These are phyloP conservation scores for Marasmius tenuissimus DNA, from an alignment of 1,284 basidiomycete genomes.

Conservation along the genomic window DNA sequence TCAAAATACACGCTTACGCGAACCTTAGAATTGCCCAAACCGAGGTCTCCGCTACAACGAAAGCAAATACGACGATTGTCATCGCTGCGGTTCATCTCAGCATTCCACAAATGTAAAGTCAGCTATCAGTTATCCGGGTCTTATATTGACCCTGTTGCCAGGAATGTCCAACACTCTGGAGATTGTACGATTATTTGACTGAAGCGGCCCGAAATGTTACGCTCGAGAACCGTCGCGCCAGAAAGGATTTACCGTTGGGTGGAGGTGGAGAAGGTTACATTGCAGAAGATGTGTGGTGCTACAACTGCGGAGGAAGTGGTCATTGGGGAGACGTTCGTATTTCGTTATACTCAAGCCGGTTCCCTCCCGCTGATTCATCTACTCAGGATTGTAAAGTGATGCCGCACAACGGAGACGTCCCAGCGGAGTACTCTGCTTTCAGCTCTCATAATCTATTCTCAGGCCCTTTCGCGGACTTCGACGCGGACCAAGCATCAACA, in stretches of 20 bases:
- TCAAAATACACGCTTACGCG: slow-evolving; percentile 7
- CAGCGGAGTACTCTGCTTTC: slow-evolving; percentile 74
- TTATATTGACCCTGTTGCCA: slow-evolving; percentile 27
- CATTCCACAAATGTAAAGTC: slow-evolving; percentile 66
- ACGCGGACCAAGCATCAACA: slow-evolving; percentile 23
- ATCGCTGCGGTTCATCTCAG: slow-evolving; percentile 68
- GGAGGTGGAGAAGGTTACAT: slow-evolving; percentile 79
- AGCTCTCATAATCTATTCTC: slow-evolving; percentile 63
- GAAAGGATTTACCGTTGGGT: slow-evolving; percentile 51
- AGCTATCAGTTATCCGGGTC: not conserved
- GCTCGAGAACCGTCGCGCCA: slow-evolving; percentile 50
- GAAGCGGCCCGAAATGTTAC: slow-evolving; percentile 52
- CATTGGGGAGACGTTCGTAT: slow-evolving; percentile 85
- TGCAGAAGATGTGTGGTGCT: slow-evolving; percentile 78
- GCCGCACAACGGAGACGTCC: slow-evolving; percentile 47
- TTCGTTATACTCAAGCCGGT: not conserved
- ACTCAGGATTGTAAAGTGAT: slow-evolving; percentile 70
- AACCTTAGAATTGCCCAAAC: slow-evolving; percentile 75
- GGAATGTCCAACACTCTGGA: slow-evolving; percentile 89
- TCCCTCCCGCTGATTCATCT: not conserved
- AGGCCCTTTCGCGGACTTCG: slow-evolving; percentile 71
- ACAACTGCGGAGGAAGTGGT: slow-evolving; percentile 80
- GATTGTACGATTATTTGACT: slow-evolving; percentile 79
- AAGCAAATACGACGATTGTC: slow-evolving; percentile 55
- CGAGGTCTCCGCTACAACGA: slow-evolving; percentile 37